Percentiles rank a stretch among this genome's conserved stretches.
phyloP scores from a whole-genome alignment of 1,284 basidiomycete species.

The Cryptococcus sp. region DNA sequence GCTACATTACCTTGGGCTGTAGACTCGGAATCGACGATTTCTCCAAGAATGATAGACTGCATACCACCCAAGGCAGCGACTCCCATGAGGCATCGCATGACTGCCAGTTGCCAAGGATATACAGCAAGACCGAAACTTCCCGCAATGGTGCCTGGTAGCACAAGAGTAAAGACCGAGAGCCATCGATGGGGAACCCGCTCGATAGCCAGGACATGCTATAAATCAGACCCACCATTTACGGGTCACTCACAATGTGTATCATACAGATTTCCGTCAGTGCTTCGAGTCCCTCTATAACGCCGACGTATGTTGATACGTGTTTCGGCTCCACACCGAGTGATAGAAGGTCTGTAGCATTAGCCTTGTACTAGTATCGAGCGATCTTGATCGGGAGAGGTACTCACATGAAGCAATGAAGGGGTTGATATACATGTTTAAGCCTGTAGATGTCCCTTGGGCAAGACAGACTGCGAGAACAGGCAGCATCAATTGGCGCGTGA shows the following conservation, averaged over 20 bases:
- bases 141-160: not conserved
- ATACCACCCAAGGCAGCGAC: not conserved
- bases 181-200: not conserved
- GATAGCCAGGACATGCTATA: not conserved
- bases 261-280: not conserved
- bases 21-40: not conserved
- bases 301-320: not conserved
- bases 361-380: not conserved
- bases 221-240: not conserved
- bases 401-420: not conserved
- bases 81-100: not conserved
- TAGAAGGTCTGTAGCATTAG: not conserved
- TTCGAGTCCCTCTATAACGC: not conserved
- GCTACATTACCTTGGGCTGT: not conserved
- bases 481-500: too few relatives aligned
- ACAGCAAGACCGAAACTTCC: not conserved
- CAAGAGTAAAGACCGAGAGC: not conserved
- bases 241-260: not conserved
- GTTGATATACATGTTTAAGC: not conserved
- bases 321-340: not conserved
- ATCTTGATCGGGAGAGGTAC: not conserved
- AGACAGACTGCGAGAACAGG: not conserved
- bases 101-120: not conserved
- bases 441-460: not conserved
- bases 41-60: not conserved